Conservation (phyloP, 2,329 filamentous ascomycete genomes). For the Sordariomycetes sp. region DNA sequence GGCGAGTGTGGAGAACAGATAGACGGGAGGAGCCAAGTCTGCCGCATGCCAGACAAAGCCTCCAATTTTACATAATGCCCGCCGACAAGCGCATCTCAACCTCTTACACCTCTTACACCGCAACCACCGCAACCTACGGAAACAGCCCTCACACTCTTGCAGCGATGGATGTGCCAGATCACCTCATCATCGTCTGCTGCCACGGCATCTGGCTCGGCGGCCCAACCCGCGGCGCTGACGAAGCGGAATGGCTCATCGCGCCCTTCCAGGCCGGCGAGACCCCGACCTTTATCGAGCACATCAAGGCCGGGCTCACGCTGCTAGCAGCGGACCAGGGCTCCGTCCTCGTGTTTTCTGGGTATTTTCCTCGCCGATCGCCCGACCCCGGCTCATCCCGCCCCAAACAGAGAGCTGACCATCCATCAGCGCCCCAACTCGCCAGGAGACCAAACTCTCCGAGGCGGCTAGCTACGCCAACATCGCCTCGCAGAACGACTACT, state of each 20-base stretch:
- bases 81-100: neutral
- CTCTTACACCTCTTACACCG: neutral
- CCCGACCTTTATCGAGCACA: conserved; percentile 68
- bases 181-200: conserved; percentile 73
- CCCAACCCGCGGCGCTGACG: conserved; percentile 35
- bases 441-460: conserved; percentile 45
- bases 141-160: neutral
- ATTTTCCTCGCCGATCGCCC: conserved; percentile 11
- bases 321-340: conserved; percentile 33
- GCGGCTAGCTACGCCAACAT: conserved; percentile 52
- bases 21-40: too few relatives aligned
- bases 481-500: conserved; percentile 34
- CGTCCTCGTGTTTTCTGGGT: conserved; percentile 66
- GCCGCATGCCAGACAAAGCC: too few relatives aligned
- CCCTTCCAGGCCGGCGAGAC: conserved; percentile 70
- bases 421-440: conserved; percentile 47
- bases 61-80: neutral
- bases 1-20: too few relatives aligned
- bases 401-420: neutral
- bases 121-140: neutral
- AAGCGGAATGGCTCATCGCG: conserved; percentile 62
- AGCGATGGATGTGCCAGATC: conserved; percentile 18
- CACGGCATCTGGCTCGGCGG: conserved; percentile 68
- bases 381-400: too few relatives aligned
- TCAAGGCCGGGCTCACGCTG: conserved; percentile 49